These are phyloP conservation scores for Metahyphopichia silvanorum DNA, from an alignment of 805 yeast species.

Conservation along the genomic window DNA sequence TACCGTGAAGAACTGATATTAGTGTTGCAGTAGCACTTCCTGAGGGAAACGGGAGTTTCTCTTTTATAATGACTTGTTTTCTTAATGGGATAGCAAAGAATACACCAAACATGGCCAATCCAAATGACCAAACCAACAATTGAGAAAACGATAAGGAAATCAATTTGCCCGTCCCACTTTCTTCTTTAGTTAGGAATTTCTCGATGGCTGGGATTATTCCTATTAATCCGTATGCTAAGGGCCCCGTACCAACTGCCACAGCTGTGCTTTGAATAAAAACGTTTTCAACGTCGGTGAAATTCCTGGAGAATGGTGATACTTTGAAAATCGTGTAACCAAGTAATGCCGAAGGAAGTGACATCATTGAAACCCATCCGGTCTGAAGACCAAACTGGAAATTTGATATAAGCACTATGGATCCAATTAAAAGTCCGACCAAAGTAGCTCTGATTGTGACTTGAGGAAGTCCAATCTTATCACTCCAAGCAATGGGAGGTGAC, in stretches of 20 bases:
- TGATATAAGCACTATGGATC: constrained; percentile 80
- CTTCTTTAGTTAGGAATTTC: constrained; percentile 74
- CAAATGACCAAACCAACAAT: constrained; percentile 76
- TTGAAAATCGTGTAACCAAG: constrained; percentile 83
- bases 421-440: constrained; percentile 75
- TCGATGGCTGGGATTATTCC: constrained; percentile 97
- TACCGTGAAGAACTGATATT: constrained; percentile 81
- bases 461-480: constrained; percentile 49
- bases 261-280: constrained; percentile 90
- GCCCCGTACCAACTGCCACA: constrained; percentile 97
- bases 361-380: constrained; percentile 99
- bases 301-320: constrained; percentile 42
- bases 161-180: constrained; percentile 57
- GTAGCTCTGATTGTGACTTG: constrained; percentile 77
- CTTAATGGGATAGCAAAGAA: constrained; percentile 91
- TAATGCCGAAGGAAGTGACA: constrained; percentile 92
- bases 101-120: constrained; percentile 91
- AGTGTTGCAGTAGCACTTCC: constrained; percentile 95
- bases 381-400: constrained; percentile 96
- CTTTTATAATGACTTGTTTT: constrained; percentile 81
- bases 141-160: constrained; percentile 43
- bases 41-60: constrained; percentile 87
- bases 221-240: constrained; percentile 89
- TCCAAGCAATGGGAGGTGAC: constrained; percentile 26
- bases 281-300: constrained; percentile 82